Base-by-base conservation (phyloP, 2,329 filamentous ascomycete genomes). In the Monosporascus sp. region DNA sequence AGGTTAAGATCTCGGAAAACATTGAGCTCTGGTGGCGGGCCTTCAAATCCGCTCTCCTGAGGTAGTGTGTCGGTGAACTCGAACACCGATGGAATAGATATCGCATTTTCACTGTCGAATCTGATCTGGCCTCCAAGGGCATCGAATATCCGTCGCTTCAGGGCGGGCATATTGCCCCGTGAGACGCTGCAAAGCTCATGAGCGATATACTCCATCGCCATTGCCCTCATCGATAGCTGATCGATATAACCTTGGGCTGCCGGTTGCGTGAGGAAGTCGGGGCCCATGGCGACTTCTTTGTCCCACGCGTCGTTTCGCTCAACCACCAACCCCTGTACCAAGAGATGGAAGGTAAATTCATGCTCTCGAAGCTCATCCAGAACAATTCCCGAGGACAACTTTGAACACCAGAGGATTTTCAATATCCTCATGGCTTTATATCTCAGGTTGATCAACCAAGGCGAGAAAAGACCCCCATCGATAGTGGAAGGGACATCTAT, bases 1-100 rank as follows among this genome's bases (percentile, higher is more conserved):
- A 95, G 72, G 59, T 92, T 84, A 24, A 95, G 68, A 43, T 85
- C 84, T 18, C 74, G 73, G 56, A 92, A 86, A 56, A 81, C 81
- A 41, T 76, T 72, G 20, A 88, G 73, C 5, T 76, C 68, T 3
- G 85, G 83, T 2, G 80, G 69, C 2, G 78, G 65, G 5, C 74
- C 68, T 24, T 74, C 69, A 74, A 81, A 83, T n/a, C 75, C 65
- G 17, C 70, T 75, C 46, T 78, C 77, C 20, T 76, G 67, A 2
- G 79, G 70, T 55, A 94, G 81, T 64, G 97, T 97, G 71, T 99
- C 94, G 63, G 96, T 94, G 22, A 97, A 79, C 59, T 97, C 91
- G 64, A 97, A 96, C 7, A 97, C 81, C 3, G 88, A 91, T 1
- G 87, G 80, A 54, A 90, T 88, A 27, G 77, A 74, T 38, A 88